Conservation (phyloP, 306 rosid species). For the Neltuma alba region DNA sequence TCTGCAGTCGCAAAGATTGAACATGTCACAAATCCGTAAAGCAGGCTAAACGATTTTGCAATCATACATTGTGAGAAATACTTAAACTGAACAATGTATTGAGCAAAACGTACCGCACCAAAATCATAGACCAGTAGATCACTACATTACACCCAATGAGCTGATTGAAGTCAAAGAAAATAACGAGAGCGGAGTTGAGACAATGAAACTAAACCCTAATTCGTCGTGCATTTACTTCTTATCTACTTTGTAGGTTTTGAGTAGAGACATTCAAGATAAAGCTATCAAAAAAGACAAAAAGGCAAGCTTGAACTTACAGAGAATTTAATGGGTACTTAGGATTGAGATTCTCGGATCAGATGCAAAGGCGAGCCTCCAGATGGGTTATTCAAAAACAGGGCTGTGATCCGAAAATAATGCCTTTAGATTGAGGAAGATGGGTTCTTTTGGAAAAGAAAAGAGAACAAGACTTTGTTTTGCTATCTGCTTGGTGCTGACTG, state of each 20-base stretch:
- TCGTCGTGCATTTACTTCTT: neutral
- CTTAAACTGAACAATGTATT: slow-evolving; percentile 28
- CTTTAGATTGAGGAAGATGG: slow-evolving; percentile 36
- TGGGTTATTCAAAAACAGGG: slow-evolving; percentile 42
- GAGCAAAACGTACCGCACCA: slow-evolving; percentile 12
- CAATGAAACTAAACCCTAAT: slow-evolving; percentile 54
- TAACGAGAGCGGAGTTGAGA: neutral
- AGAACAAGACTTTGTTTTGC: neutral
- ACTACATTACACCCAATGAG: slow-evolving; percentile 18
- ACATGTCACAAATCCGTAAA: neutral
- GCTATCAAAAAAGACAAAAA: slow-evolving; percentile 40
- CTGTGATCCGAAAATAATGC: slow-evolving; percentile 1
- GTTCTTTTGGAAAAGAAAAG: slow-evolving; percentile 53
- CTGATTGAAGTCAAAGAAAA: slow-evolving; percentile 33
- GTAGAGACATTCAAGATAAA: slow-evolving; percentile 27
- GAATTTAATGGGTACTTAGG: slow-evolving; percentile 31
- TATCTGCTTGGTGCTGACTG: neutral
- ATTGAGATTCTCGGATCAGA: slow-evolving; percentile 64
- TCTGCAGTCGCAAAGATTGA: slow-evolving; percentile 44
- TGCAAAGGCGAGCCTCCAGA: slow-evolving; percentile 34
- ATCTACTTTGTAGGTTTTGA: neutral
- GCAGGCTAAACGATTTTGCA: neutral
- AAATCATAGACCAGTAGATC: slow-evolving; percentile 22
- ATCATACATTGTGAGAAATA: neutral
- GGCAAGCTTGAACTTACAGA: slow-evolving; percentile 63